A percentile compares a stretch with the other conserved stretches of the same genome.
Evolutionary conservation across 2,329 filamentous ascomycete genomes (phyloP).

Genomic region (Monosporascus sp.): DNA sequence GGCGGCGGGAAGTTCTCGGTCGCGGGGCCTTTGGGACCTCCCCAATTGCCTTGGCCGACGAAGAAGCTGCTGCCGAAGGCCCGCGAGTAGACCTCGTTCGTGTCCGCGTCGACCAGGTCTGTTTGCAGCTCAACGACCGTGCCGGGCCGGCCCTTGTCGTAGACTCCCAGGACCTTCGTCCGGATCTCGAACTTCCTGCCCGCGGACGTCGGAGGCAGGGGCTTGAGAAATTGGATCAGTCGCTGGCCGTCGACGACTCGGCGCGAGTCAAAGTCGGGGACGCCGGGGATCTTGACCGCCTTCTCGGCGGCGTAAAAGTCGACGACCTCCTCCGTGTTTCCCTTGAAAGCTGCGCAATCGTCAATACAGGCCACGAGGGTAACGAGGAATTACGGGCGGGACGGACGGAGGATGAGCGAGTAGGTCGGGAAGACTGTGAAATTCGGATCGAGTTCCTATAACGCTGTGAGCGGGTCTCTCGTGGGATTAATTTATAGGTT

Average conservation of each 20-base stretch:
- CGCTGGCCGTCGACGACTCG: constrained; percentile 82
- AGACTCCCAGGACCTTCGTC: constrained; percentile 75
- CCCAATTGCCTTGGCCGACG: constrained; percentile 76
- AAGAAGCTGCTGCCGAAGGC: constrained; percentile 70
- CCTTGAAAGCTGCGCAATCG: constrained; percentile 61
- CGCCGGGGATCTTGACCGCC: constrained; percentile 62
- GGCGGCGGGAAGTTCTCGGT: constrained; percentile 75
- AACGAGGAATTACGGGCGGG: constrained; percentile 78
- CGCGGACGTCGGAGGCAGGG: constrained; percentile 64
- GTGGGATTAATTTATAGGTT: constrained; percentile 2
- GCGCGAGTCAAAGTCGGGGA: constrained; percentile 69
- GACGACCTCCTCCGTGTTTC: constrained; percentile 67
- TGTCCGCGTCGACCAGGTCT: constrained; percentile 65
- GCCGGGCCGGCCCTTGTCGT: constrained; percentile 82
- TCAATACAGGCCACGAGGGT: constrained; percentile 10
- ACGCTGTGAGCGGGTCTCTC: background rate
- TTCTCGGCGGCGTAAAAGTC: constrained; percentile 76
- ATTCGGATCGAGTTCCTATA: constrained; percentile 76
- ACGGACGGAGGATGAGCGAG: constrained; percentile 75
- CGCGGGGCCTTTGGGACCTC: constrained; percentile 82
- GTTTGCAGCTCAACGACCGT: constrained; percentile 77
- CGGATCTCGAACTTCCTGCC: constrained; percentile 71
- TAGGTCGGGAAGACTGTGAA: constrained; percentile 90
- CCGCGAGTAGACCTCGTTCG: constrained; percentile 65
- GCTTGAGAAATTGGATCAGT: constrained; percentile 70